These are phyloP conservation scores for Pelargonium fulgidum DNA, from an alignment of 441 rosid genomes.

Conservation along the genomic window DNA sequence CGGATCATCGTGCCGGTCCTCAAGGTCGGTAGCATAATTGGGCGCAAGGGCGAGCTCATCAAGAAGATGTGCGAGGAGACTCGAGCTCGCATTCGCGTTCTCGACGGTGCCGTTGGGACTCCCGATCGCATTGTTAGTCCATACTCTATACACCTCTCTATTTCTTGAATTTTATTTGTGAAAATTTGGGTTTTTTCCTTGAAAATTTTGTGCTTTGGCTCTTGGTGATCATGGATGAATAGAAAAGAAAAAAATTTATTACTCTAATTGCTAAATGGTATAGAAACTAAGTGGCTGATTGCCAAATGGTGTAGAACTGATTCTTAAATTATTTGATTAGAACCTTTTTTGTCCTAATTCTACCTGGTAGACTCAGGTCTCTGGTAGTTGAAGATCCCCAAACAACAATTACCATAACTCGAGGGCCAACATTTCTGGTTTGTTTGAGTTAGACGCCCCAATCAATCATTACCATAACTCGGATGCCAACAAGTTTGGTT, in stretches of 20 bases:
- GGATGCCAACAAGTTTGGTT: too few species aligned
- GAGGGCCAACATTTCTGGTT: too few species aligned
- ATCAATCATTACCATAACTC: too few species aligned
- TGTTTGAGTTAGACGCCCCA: too few species aligned
- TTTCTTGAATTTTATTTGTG: background rate
- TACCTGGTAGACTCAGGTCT: too few species aligned
- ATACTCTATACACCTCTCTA: constrained; percentile 10
- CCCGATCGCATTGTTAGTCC: constrained; percentile 67
- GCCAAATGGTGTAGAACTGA: too few species aligned
- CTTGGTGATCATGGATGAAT: background rate
- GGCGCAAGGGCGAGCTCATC: constrained; percentile 78
- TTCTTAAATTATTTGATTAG: too few species aligned
- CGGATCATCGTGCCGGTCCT: constrained; percentile 68
- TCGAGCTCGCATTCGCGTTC: constrained; percentile 74
- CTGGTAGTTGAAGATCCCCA: too few species aligned
- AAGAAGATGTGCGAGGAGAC: constrained; percentile 93
- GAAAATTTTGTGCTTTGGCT: background rate
- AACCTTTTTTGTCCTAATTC: too few species aligned
- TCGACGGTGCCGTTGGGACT: constrained; percentile 52
- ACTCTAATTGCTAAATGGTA: too few species aligned
- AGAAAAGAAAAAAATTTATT: background rate
- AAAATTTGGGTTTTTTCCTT: background rate
- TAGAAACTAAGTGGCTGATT: too few species aligned
- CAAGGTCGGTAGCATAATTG: constrained; percentile 83
- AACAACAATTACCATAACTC: too few species aligned